These are phyloP conservation scores for Udeniomyces megalosporus DNA, from an alignment of 768 basidiomycete species.

Conservation along the genomic window DNA sequence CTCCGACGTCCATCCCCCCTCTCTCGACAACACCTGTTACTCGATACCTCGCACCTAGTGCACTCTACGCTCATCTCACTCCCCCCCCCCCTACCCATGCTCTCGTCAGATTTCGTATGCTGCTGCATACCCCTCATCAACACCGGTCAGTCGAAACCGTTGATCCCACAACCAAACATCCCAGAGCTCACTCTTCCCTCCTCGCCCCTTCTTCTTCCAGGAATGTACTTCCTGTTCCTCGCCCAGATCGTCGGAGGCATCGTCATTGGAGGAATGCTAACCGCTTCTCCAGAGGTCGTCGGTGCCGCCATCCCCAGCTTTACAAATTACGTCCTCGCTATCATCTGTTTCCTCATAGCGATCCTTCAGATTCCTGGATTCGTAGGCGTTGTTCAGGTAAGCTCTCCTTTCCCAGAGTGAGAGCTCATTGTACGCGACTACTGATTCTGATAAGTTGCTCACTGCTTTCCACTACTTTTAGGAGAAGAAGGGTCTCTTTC, in stretches of 20 bases:
- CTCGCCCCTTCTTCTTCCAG: background rate
- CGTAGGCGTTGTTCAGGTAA: slow-evolving; percentile 61
- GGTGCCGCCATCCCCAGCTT: slow-evolving; percentile 72
- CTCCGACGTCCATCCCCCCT: too few relatives aligned
- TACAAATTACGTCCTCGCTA: slow-evolving; percentile 55
- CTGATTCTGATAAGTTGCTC: background rate
- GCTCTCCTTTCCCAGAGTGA: slow-evolving; percentile 16
- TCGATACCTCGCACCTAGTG: too few relatives aligned
- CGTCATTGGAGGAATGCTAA: slow-evolving; percentile 21
- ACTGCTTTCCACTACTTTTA: slow-evolving; percentile 3
- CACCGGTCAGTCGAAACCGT: too few relatives aligned
- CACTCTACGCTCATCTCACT: too few relatives aligned
- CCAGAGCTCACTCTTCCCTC: background rate
- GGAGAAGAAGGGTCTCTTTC: slow-evolving; percentile 29
- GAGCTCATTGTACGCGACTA: background rate
- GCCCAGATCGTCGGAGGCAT: background rate
- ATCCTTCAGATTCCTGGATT: slow-evolving; percentile 68
- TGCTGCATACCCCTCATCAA: too few relatives aligned
- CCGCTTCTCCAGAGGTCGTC: slow-evolving; percentile 38
- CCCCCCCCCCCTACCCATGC: too few relatives aligned
- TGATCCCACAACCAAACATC: background rate
- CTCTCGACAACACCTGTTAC: too few relatives aligned
- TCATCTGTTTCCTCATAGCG: slow-evolving; percentile 59
- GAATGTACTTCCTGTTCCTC: background rate
- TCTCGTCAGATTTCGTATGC: too few relatives aligned